Base-by-base conservation (phyloP, 352 stramenopile species). In the Pythium oligandrum region DNA sequence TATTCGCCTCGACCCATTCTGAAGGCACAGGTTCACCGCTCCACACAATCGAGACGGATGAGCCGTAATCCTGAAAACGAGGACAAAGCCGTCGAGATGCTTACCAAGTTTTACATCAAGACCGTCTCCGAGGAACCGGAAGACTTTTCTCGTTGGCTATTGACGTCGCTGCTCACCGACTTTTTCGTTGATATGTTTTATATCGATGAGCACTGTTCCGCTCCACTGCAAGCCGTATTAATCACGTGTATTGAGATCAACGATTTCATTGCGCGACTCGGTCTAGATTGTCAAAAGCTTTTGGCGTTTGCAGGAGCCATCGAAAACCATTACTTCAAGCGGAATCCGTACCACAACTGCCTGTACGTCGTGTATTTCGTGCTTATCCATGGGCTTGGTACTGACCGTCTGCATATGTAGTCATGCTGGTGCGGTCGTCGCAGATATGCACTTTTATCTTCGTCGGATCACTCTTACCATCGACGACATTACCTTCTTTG, bases 321-420 rank as follows among this genome's bases (percentile, higher is more conserved):
- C n/a, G 75, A 88, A 46, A 75, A 71, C n/a, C 71, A 76, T 33
- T 88, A 85, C 53, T 69, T 75, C 40, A 74, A 68, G 36, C 69
- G 69, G 38, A 90, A 90, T 53, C 73, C 76, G 38, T 90, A 88
- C 53, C 79, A 90, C 66, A 90, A 90, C 58, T 69, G 59, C 36
- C 53, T 88, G 17, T 26, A 26, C 17, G 17, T 26, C 17, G 17
- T 26, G 17, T 26, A 26, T 26, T 26, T 26, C 17, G 17, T 26
- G 17, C 17, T 26, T 26, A 26, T 26, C 17, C 17, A 0, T 26
- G 17, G 17, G 17, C 17, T 26, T 26, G 17, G 17, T 26, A 26
- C 17, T 26, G 17, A 26, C 17, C 17, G 17, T 26, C 17, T 26
- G 17, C 17, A 26, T 26, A 26, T 26, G 17, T 26, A 26, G 17